Conservation (phyloP, 2,329 filamentous ascomycete genomes). For the Cryoendolithus antarcticus region DNA sequence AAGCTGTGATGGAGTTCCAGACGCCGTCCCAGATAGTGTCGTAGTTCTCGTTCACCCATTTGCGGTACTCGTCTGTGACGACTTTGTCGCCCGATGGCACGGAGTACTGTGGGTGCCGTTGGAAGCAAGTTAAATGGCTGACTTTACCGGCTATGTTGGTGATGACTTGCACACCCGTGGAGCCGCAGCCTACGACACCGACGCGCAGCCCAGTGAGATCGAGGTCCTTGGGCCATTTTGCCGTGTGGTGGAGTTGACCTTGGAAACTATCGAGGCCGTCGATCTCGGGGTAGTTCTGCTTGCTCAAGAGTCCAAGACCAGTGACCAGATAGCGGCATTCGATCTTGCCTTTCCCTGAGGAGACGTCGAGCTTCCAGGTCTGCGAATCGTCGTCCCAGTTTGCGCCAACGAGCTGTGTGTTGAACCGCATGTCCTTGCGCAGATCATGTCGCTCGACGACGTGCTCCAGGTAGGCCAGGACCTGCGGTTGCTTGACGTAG, state of each 20-base stretch:
- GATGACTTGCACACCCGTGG: constrained; percentile 18
- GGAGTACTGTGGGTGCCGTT: constrained; percentile 20
- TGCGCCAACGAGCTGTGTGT: constrained; percentile 25
- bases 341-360: constrained; percentile 12
- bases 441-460: constrained; percentile 25
- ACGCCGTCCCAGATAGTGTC: constrained; percentile 24
- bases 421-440: constrained; percentile 28
- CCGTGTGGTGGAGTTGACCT: constrained; percentile 24
- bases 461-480: constrained; percentile 23
- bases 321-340: constrained; percentile 22
- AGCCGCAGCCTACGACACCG: constrained; percentile 25
- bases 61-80: constrained; percentile 13
- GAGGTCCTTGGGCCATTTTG: constrained; percentile 19
- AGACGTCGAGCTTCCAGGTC: constrained; percentile 21
- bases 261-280: constrained; percentile 22
- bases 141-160: constrained; percentile 14
- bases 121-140: constrained; percentile 15
- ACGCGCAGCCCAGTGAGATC: constrained; percentile 20
- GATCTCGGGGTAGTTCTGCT: constrained; percentile 23
- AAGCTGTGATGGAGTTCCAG: constrained; percentile 34
- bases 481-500: constrained; percentile 25
- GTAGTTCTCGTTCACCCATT: constrained; percentile 14
- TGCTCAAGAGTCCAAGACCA: constrained; percentile 23
- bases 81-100: constrained; percentile 15
- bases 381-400: constrained; percentile 20